Evolutionary conservation across 176 grass and related monocot species (phyloP).

Genomic region (Echinochloa phyllopogon): DNA sequence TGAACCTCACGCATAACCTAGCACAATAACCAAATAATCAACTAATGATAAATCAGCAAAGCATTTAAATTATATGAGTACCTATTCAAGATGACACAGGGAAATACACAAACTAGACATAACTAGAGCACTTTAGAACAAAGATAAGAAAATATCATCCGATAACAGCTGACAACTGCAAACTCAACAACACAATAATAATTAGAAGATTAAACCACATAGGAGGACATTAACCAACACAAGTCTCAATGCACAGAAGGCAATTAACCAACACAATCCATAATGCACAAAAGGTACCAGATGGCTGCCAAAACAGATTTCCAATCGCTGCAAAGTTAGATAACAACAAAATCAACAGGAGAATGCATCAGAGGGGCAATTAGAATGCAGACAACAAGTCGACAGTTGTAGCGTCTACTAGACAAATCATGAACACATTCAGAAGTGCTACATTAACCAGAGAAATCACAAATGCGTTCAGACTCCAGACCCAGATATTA

Average conservation of each 20-base stretch:
- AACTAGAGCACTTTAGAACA: neutral
- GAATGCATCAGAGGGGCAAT: neutral
- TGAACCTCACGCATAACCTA: neutral
- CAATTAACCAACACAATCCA: neutral
- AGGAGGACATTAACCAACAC: neutral
- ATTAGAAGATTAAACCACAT: neutral
- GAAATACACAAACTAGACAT: neutral
- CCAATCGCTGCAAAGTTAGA: neutral
- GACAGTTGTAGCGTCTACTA: neutral
- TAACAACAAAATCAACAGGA: neutral
- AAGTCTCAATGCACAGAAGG: neutral
- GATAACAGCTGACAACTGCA: neutral
- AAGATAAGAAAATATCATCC: neutral
- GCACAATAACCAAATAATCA: neutral
- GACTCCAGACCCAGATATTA: constrained; percentile 31
- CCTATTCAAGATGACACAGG: neutral
- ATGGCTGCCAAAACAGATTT: neutral
- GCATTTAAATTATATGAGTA: neutral
- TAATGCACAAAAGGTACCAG: neutral
- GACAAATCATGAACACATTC: constrained; percentile 18
- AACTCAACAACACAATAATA: neutral
- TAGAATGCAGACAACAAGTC: neutral
- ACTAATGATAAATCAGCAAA: neutral
- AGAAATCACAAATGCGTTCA: constrained; percentile 20
- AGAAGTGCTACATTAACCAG: neutral